Evolutionary conservation across 495 filamentous ascomycete species (phyloP).

Genomic region (Parachaetomium inaequale): DNA sequence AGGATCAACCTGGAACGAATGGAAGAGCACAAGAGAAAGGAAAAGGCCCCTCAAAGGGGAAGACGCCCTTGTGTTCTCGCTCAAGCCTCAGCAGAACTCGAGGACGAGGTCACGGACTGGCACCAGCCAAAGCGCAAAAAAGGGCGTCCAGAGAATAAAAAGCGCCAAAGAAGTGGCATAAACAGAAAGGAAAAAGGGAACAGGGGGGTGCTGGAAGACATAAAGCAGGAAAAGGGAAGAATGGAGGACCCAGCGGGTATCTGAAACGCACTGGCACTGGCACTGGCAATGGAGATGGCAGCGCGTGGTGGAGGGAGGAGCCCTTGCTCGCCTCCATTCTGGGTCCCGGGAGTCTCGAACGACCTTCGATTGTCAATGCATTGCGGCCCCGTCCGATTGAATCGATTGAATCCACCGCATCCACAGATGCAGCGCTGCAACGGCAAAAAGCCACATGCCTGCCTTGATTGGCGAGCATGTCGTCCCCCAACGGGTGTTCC

Average conservation of each 20-base stretch:
- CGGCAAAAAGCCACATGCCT: neutral
- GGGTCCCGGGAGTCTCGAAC: neutral
- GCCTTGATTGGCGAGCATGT: neutral
- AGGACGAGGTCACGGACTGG: slow-evolving; percentile 8
- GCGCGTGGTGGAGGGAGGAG: slow-evolving; percentile 15
- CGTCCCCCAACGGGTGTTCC: neutral
- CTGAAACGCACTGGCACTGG: no score
- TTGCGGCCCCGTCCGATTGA: neutral
- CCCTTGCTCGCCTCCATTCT: slow-evolving; percentile 1
- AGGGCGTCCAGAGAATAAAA: slow-evolving; percentile 12
- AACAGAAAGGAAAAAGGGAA: slow-evolving; percentile 7
- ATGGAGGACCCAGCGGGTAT: slow-evolving; percentile 30
- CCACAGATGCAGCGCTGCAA: slow-evolving; percentile 9
- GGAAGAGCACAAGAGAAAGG: slow-evolving; percentile 33
- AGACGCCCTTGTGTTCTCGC: slow-evolving; percentile 2
- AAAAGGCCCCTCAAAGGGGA: slow-evolving; percentile 21
- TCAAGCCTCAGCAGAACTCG: slow-evolving; percentile 5
- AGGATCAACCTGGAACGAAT: slow-evolving; percentile 55
- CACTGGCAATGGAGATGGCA: slow-evolving; percentile 23
- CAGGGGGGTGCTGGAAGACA: slow-evolving; percentile 5
- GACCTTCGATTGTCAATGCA: neutral
- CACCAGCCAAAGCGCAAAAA: slow-evolving; percentile 21
- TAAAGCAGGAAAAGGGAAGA: slow-evolving; percentile 12
- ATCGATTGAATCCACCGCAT: neutral
- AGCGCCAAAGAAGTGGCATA: slow-evolving; percentile 14